These are phyloP conservation scores for Boletus subcaerulescens DNA, from an alignment of 768 basidiomycete genomes.

Conservation along the genomic window DNA sequence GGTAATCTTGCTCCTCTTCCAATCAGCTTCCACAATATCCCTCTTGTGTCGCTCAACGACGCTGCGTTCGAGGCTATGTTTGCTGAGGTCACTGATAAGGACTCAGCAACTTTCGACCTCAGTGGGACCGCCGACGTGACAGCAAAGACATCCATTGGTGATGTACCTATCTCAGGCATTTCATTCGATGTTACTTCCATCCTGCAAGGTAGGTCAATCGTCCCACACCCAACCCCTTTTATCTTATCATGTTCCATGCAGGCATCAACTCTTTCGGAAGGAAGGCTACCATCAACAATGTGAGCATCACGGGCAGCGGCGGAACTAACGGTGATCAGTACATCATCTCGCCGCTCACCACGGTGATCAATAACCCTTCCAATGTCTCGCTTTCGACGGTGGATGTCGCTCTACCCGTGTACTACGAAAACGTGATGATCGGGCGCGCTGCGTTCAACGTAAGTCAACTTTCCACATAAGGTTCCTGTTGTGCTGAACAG, in stretches of 20 bases:
- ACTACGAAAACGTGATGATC: constrained; percentile 52
- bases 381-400: constrained; percentile 62
- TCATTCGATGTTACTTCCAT: constrained; percentile 57
- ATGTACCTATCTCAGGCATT: constrained; percentile 64
- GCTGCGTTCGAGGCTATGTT: constrained; percentile 56
- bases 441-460: constrained; percentile 61
- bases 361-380: constrained; percentile 62
- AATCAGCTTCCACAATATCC: constrained; percentile 54
- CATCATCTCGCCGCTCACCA: constrained; percentile 54
- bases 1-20: constrained; percentile 61
- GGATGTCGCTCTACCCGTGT: constrained; percentile 55
- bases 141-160: constrained; percentile 60
- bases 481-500: background rate
- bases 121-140: constrained; percentile 57
- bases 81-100: constrained; percentile 52
- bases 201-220: constrained; percentile 43
- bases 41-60: constrained; percentile 54
- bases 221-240: background rate
- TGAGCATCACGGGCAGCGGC: constrained; percentile 63
- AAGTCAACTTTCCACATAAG: constrained; percentile 17
- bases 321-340: constrained; percentile 59
- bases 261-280: constrained; percentile 62
- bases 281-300: constrained; percentile 49
- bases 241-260: constrained; percentile 14
- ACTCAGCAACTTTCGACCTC: constrained; percentile 44